These are phyloP conservation scores for Laburnicola sp. DNA, from an alignment of 2,329 filamentous ascomycete genomes.

Conservation along the genomic window DNA sequence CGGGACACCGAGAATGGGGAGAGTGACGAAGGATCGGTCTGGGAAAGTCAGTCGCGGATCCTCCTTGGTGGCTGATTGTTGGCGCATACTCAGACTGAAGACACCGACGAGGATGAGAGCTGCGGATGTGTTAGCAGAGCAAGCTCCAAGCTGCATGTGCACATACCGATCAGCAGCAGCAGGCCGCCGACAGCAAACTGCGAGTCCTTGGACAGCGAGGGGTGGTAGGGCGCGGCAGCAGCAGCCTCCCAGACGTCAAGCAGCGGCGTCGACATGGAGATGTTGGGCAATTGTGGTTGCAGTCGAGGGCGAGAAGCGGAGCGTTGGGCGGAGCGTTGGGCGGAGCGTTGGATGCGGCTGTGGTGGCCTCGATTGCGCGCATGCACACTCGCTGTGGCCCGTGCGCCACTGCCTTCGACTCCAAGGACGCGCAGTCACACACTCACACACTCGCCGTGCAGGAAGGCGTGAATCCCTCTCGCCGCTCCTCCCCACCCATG, in stretches of 20 bases:
- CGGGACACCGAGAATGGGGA: conserved; percentile 78
- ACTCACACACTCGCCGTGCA: neutral
- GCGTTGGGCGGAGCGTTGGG: conserved; percentile 6
- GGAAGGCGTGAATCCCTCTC: conserved; percentile 9
- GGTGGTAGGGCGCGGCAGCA: conserved; percentile 80
- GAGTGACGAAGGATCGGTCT: conserved; percentile 81
- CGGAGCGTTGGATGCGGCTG: conserved; percentile 16
- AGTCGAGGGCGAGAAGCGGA: neutral
- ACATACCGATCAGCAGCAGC: conserved; percentile 68
- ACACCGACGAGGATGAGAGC: conserved; percentile 71
- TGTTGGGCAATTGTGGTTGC: conserved; percentile 18
- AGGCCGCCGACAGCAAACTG: conserved; percentile 82
- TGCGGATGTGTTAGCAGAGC: conserved; percentile 41
- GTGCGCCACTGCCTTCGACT: conserved; percentile 23
- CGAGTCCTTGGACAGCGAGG: conserved; percentile 75
- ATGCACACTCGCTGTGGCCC: neutral
- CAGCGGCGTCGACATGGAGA: conserved; percentile 57
- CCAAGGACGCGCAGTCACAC: neutral
- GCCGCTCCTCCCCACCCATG: conserved; percentile 26
- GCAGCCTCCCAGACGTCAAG: conserved; percentile 91
- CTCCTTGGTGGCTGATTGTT: neutral
- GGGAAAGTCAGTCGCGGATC: conserved; percentile 14
- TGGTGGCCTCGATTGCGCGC: conserved; percentile 29
- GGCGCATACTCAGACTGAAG: conserved; percentile 77
- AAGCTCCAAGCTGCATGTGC: conserved; percentile 12